These are phyloP conservation scores for Gilbertella persicaria DNA, from an alignment of 371 early-diverging fungal genomes.

Conservation along the genomic window DNA sequence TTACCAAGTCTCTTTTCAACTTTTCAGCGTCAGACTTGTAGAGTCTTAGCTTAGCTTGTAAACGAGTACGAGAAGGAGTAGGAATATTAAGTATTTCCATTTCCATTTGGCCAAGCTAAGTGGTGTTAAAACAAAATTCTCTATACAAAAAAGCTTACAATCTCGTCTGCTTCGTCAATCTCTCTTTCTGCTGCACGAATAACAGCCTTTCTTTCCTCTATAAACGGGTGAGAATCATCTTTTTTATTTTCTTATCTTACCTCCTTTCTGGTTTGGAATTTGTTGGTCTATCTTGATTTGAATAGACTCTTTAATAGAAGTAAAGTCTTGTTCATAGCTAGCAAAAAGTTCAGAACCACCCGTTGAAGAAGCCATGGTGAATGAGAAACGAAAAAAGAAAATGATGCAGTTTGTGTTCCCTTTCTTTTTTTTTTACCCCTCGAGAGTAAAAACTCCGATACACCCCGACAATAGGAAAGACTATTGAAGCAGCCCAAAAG, in stretches of 20 bases:
- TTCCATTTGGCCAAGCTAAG: constrained; percentile 90
- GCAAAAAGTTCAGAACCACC: constrained; percentile 77
- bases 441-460: neutral
- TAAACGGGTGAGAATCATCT: neutral
- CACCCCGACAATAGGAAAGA: neutral
- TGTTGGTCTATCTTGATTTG: constrained; percentile 60
- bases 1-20: constrained; percentile 74
- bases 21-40: constrained; percentile 81
- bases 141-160: constrained; percentile 55
- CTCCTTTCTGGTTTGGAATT: constrained; percentile 64
- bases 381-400: constrained; percentile 2
- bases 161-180: constrained; percentile 90
- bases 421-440: neutral
- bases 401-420: neutral
- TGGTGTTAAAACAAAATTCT: neutral
- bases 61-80: constrained; percentile 61
- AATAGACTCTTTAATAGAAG: constrained; percentile 63
- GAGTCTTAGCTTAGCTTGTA: constrained; percentile 71
- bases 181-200: constrained; percentile 80
- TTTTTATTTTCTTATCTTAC: constrained; percentile 24
- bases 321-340: constrained; percentile 87
- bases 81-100: constrained; percentile 85
- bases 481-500: too few species aligned
- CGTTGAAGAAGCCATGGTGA: constrained; percentile 38
- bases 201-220: constrained; percentile 75